These are phyloP conservation scores for Cutaneotrichosporon daszewskae DNA, from an alignment of 1,284 basidiomycete genomes.

Conservation along the genomic window DNA sequence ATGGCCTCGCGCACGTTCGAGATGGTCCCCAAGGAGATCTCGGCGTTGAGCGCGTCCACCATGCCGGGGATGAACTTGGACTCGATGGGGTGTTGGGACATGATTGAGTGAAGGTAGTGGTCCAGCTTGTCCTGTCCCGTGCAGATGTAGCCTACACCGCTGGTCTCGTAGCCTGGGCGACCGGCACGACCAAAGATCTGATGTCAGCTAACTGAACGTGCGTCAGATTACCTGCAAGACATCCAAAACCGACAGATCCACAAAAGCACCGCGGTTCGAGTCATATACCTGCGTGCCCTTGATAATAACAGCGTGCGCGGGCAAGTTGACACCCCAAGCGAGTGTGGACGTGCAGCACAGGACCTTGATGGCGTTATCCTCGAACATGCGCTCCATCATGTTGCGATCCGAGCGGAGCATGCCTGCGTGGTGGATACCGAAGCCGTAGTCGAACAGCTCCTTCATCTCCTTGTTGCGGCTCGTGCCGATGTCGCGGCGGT, in stretches of 20 bases:
- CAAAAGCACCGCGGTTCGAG: constrained; percentile 77
- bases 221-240: constrained; percentile 65
- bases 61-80: constrained; percentile 90
- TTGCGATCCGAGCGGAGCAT: constrained; percentile 94
- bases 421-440: constrained; percentile 98
- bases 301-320: constrained; percentile 96
- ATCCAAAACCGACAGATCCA: constrained; percentile 90
- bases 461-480: constrained; percentile 95
- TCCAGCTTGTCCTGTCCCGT: constrained; percentile 88
- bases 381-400: constrained; percentile 93
- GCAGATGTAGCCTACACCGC: constrained; percentile 95
- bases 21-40: constrained; percentile 92
- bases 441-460: constrained; percentile 83
- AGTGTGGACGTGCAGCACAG: constrained; percentile 97
- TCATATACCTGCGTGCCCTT: constrained; percentile 98
- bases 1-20: constrained; percentile 80
- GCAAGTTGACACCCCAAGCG: constrained; percentile 99
- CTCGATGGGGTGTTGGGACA: constrained; percentile 92
- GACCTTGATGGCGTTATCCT: constrained; percentile 84
- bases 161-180: constrained; percentile 88
- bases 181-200: constrained; percentile 94
- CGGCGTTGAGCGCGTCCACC: constrained; percentile 89
- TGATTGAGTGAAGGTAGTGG: constrained; percentile 86
- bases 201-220: background rate
- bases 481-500: constrained; percentile 69